Conservation (phyloP, 2,329 filamentous ascomycete species). For the Pseudocercospora macadamiae region DNA sequence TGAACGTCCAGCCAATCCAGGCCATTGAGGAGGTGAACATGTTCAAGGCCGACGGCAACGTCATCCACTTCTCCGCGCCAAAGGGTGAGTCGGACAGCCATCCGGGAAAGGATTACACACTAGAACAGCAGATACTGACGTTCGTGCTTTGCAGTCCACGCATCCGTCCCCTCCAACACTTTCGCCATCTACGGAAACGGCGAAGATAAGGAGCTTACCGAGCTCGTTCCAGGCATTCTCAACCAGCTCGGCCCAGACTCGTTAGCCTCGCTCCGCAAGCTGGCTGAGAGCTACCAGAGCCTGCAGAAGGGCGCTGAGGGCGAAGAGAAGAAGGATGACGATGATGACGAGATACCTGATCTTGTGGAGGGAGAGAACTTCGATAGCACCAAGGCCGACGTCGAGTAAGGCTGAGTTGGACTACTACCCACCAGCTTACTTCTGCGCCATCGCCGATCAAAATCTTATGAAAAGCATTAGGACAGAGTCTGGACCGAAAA, state of each 20-base stretch:
- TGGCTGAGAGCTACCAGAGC: conserved; percentile 99
- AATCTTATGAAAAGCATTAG: conserved; percentile 9
- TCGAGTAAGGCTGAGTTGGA: conserved; percentile 73
- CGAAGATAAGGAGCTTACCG: conserved; percentile 99
- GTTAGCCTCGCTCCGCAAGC: conserved; percentile 94
- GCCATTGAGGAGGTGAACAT: conserved; percentile 99
- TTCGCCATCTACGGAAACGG: conserved; percentile 99
- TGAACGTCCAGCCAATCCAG: conserved; percentile 99
- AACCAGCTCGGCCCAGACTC: conserved; percentile 99
- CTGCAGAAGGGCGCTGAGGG: conserved; percentile 91
- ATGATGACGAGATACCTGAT: conserved; percentile 92
- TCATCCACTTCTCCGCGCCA: conserved; percentile 97
- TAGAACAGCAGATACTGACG: conserved; percentile 3
- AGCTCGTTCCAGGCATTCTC: conserved; percentile 97
- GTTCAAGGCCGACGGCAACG: conserved; percentile 99
- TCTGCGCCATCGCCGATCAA: conserved; percentile 3
- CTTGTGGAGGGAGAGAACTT: conserved; percentile 98
- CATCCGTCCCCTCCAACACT: conserved; percentile 95
- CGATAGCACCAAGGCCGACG: conserved; percentile 75
- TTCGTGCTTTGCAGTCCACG: conserved; percentile 70
- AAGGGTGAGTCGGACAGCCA: conserved; percentile 70
- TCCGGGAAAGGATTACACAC: not conserved
- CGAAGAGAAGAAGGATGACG: conserved; percentile 68
- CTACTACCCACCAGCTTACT: not conserved
- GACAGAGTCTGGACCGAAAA: not conserved